Evolutionary conservation across 2,329 filamentous ascomycete species (phyloP).

Genomic region (Cladosporium sp.): DNA sequence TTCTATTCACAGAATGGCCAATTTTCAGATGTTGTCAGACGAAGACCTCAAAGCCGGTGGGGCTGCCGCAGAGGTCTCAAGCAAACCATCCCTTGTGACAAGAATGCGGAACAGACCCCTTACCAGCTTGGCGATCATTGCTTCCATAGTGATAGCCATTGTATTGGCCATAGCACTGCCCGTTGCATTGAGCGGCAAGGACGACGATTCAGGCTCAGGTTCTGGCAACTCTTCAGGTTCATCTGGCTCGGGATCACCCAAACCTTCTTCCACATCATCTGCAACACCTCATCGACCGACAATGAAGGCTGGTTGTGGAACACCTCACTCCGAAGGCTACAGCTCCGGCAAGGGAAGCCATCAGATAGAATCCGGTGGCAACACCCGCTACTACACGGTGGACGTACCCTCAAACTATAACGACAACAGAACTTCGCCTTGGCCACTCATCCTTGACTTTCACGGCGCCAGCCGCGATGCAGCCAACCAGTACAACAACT

Average conservation of each 20-base stretch:
- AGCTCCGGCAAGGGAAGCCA: not conserved
- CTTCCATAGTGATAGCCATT: not conserved
- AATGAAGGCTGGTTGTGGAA: constrained; percentile 2
- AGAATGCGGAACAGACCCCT: constrained; percentile 4
- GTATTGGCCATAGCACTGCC: constrained; percentile 8
- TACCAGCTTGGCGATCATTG: constrained; percentile 4
- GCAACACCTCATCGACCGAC: not conserved
- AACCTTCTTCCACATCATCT: constrained; percentile 6
- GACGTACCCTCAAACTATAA: constrained; percentile 25
- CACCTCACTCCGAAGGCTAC: constrained; percentile 1
- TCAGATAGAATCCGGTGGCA: constrained; percentile 18
- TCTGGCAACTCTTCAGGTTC: not conserved
- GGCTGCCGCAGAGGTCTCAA: not conserved
- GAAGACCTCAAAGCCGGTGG: constrained; percentile 9
- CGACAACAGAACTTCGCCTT: constrained; percentile 3
- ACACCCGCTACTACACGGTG: constrained; percentile 22
- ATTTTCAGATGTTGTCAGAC: constrained; percentile 7
- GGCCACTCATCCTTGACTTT: constrained; percentile 45
- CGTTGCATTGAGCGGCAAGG: not conserved
- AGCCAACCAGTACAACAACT: constrained; percentile 38
- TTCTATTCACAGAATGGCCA: not conserved
- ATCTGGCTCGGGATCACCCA: not conserved
- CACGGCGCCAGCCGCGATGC: constrained; percentile 41
- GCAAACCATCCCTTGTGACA: not conserved
- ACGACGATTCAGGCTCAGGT: not conserved